Base-by-base conservation (phyloP, 352 stramenopile genomes). In the Phytophthora syringae region DNA sequence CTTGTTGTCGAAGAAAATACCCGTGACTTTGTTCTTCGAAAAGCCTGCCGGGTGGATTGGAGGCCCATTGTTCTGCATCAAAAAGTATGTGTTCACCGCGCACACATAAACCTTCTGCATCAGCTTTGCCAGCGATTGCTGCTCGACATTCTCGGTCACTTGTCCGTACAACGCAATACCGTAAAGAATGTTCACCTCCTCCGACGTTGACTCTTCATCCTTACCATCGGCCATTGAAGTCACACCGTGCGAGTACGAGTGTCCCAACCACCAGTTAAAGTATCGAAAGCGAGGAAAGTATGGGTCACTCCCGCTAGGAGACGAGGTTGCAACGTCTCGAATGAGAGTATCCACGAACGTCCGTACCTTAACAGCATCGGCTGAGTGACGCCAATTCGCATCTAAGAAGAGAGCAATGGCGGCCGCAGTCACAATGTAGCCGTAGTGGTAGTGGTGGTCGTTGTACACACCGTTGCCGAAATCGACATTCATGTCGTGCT, bases 1-100 rank as follows among this genome's bases (percentile, higher is more conserved):
- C 50, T 91, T 91, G 74, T 90, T 90, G 62, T 90, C 82, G 56
- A 91, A 91, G 44, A 91, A 86, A 24, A 91, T 70, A 15, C 82
- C 82, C 18, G 79, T 89, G 36, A 91, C 79, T 48, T 90, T 89
- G 74, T 91, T 91, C 51, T 77, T 80, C 5, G 71, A 55, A 50
- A 90, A 91, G 20, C 39, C 56, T 3, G 67, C 64, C 10, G 82
- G 82, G 34, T 91, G 82, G 34, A 85, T 76, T 37, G 42, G 20
- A 39, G 70, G 66, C 22, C 76, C 82, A 18, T 55, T 60, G 30
- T 81, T 72, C 30, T 62, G 66, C 34, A 91, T 67, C 53, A 89
- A 73, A 48, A 91, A 91, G 62, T 90, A 91, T 10, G 80, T 89
- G 51, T 85, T 80, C 13, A 90, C 64, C n/a, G 79, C 70, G n/a